Conservation (phyloP, 1,284 basidiomycete species). For the Cutaneotrichosporon sp. region DNA sequence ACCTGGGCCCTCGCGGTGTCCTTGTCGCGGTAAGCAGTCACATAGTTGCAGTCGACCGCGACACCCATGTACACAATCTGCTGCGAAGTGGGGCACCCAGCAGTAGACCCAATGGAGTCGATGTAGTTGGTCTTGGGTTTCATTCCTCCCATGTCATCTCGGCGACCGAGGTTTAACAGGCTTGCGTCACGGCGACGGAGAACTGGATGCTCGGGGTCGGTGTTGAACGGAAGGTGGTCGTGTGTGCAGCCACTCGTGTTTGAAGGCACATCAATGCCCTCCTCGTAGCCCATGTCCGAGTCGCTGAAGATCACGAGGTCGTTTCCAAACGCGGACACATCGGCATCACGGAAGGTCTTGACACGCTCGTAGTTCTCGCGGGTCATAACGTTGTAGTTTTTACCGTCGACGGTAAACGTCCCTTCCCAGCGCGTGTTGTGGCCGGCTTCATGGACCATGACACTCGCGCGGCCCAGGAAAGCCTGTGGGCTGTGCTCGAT, state of each 20-base stretch:
- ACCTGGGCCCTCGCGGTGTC: constrained; percentile 68
- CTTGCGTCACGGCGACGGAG: constrained; percentile 6
- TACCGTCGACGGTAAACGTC: constrained; percentile 63
- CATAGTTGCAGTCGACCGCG: constrained; percentile 81
- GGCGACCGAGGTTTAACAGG: neutral
- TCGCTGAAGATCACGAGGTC: constrained; percentile 60
- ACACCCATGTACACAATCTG: constrained; percentile 71
- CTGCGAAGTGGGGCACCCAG: constrained; percentile 69
- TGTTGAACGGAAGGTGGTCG: constrained; percentile 65
- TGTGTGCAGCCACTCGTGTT: constrained; percentile 56
- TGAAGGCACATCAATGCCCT: constrained; percentile 7
- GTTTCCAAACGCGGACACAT: constrained; percentile 53
- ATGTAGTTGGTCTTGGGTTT: constrained; percentile 57
- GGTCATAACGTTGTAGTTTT: constrained; percentile 68
- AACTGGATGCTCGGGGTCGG: constrained; percentile 58
- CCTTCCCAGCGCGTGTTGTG: constrained; percentile 65
- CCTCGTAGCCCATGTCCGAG: constrained; percentile 48
- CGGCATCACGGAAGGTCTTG: constrained; percentile 56
- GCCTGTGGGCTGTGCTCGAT: constrained; percentile 19
- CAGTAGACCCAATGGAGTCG: constrained; percentile 60
- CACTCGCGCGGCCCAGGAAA: constrained; percentile 64
- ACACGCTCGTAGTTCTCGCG: constrained; percentile 63
- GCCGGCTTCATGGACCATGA: constrained; percentile 62
- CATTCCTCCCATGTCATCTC: constrained; percentile 31
- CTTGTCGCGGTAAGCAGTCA: constrained; percentile 56